A percentile compares a stretch with the other conserved stretches of the same genome.
Evolutionary conservation across 2,329 filamentous ascomycete genomes (phyloP).

Genomic region (Xylariales sp.): DNA sequence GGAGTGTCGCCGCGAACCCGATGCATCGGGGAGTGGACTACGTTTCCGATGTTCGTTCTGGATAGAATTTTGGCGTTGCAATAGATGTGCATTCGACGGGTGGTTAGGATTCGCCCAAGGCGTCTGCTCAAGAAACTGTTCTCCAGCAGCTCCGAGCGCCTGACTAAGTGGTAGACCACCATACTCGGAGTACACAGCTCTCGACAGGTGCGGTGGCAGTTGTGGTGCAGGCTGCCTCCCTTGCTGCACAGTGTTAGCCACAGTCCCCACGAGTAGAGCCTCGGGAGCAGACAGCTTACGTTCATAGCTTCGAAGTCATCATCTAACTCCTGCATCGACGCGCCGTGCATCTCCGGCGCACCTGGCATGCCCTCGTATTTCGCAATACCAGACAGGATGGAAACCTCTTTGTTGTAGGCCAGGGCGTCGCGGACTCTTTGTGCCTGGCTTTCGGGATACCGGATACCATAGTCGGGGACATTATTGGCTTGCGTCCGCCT

Average conservation of each 20-base stretch:
- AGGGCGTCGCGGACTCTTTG: constrained; percentile 81
- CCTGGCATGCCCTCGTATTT: constrained; percentile 97
- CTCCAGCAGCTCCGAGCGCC: constrained; percentile 63
- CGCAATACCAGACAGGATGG: constrained; percentile 80
- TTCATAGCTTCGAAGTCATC: constrained; percentile 87
- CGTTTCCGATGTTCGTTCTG: constrained; percentile 27
- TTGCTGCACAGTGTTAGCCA: constrained; percentile 18
- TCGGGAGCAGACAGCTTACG: constrained; percentile 40
- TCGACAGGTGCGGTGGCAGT: constrained; percentile 23
- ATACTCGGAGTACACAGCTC: constrained; percentile 40
- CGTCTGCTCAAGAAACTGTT: constrained; percentile 84
- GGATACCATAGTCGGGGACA: constrained; percentile 75
- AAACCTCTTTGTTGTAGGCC: constrained; percentile 93
- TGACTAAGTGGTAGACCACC: constrained; percentile 42
- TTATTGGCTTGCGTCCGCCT: constrained; percentile 73
- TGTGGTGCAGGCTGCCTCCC: constrained; percentile 31
- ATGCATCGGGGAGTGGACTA: constrained; percentile 24
- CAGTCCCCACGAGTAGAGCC: neutral
- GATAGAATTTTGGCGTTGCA: constrained; percentile 34
- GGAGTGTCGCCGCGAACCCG: constrained; percentile 33
- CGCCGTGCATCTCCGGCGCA: constrained; percentile 76
- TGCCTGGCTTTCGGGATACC: constrained; percentile 70
- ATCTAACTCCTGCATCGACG: constrained; percentile 69
- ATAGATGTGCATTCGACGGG: constrained; percentile 51
- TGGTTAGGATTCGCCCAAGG: constrained; percentile 91